Conservation (phyloP, 768 basidiomycete genomes). For the Amanita pseudoporphyria region DNA sequence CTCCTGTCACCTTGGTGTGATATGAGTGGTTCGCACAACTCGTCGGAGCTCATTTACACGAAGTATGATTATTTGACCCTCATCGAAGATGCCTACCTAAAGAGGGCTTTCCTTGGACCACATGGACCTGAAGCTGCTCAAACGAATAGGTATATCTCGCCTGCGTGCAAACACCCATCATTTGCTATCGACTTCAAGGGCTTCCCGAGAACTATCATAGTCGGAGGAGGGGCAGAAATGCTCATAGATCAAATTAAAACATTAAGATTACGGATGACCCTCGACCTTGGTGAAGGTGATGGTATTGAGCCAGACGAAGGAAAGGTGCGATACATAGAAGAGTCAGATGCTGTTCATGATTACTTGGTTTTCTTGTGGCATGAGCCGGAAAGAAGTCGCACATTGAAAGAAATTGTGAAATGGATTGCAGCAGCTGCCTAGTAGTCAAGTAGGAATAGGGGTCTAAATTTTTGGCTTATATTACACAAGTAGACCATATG, state of each 20-base stretch:
- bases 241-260: conserved; percentile 24
- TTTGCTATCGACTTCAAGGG: conserved; percentile 27
- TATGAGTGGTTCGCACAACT: conserved; percentile 30
- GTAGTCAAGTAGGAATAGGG: background rate
- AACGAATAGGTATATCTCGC: conserved; percentile 37
- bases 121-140: conserved; percentile 27
- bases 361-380: conserved; percentile 27
- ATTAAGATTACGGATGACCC: conserved; percentile 30
- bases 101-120: conserved; percentile 27
- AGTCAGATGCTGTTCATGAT: conserved; percentile 7
- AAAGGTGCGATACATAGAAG: conserved; percentile 7
- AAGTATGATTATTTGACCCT: background rate
- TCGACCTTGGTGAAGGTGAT: conserved; percentile 27
- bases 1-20: conserved; percentile 48
- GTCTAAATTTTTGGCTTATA: too few relatives aligned
- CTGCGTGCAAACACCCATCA: conserved; percentile 26
- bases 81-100: conserved; percentile 15
- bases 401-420: background rate
- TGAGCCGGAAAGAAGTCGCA: conserved; percentile 25
- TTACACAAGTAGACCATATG: too few relatives aligned
- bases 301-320: conserved; percentile 16
- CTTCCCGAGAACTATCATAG: conserved; percentile 42
- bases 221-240: conserved; percentile 36
- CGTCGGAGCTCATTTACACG: background rate
- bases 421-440: background rate